These are phyloP conservation scores for Camellia granthamiana DNA, from an alignment of 148 eudicot genomes.

Conservation along the genomic window DNA sequence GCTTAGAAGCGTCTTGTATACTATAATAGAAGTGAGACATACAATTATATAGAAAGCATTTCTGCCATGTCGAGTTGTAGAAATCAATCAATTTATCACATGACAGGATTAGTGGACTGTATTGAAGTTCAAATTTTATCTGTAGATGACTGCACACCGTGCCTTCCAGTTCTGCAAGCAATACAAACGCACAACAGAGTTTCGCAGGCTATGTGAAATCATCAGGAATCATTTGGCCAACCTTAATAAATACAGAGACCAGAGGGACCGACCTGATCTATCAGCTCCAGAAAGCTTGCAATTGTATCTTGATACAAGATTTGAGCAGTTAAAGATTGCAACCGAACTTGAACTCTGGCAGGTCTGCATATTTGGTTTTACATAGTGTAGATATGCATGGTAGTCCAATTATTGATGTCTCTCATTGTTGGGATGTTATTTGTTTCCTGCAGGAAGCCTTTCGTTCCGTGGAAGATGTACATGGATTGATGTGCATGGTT, in stretches of 20 bases:
- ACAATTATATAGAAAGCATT: too few species aligned
- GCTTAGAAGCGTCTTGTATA: too few species aligned
- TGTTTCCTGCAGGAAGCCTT: too few species aligned
- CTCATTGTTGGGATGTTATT: too few species aligned
- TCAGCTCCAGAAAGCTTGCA: conserved; percentile 90
- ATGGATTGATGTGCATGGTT: too few species aligned
- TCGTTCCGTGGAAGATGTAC: too few species aligned
- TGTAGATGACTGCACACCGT: conserved; percentile 94
- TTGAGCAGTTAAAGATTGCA: conserved; percentile 90
- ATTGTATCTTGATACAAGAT: conserved; percentile 85
- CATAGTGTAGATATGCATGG: too few species aligned
- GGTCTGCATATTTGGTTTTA: conserved; percentile 37
- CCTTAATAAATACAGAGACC: too few species aligned
- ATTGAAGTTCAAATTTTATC: conserved; percentile 8
- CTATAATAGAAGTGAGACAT: too few species aligned
- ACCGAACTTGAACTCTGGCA: conserved; percentile 98
- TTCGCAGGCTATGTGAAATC: too few species aligned
- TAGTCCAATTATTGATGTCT: too few species aligned
- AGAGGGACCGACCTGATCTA: conserved; percentile 52
- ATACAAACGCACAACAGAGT: conserved; percentile 50
- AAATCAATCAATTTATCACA: not conserved
- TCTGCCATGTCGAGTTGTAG: not conserved
- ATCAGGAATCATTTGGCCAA: too few species aligned
- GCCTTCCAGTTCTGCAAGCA: conserved; percentile 99
- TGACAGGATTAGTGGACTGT: not conserved